phyloP scores from a whole-genome alignment of 2,329 filamentous ascomycete genomes.

The Arthroderma sp. region DNA sequence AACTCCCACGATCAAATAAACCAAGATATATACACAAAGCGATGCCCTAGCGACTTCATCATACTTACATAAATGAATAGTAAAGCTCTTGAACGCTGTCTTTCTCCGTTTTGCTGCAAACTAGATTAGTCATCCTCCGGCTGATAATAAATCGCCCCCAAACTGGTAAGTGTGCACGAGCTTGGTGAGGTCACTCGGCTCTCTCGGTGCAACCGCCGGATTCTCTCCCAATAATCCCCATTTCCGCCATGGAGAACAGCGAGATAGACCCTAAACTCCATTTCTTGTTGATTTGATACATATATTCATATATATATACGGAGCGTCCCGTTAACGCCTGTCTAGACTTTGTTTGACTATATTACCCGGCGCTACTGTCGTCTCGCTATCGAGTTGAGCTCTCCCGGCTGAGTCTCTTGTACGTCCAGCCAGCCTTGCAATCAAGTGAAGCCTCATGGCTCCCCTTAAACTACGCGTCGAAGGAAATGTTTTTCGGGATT shows the following conservation, averaged over 20 bases:
- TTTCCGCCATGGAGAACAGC: background rate
- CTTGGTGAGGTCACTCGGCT: background rate
- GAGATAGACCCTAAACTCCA: background rate
- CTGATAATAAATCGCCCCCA: background rate
- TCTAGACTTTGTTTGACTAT: background rate
- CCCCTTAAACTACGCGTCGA: constrained; percentile 70
- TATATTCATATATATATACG: background rate
- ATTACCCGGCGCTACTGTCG: background rate
- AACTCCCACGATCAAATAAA: no score
- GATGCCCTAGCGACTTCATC: background rate
- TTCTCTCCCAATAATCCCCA: no score
- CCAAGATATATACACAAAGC: background rate
- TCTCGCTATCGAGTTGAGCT: background rate
- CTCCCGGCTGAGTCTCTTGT: background rate
- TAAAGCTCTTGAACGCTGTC: no score
- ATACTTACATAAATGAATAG: background rate
- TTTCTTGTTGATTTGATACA: background rate
- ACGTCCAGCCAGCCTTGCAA: background rate
- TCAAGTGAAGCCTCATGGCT: constrained; percentile 45
- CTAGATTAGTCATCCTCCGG: background rate
- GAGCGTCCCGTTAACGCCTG: background rate
- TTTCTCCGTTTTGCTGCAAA: background rate
- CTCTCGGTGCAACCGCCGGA: background rate
- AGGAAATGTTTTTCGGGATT: constrained; percentile 71
- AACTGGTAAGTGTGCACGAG: constrained; percentile 1